Percentiles rank a stretch among this genome's conserved stretches.
Conservation (phyloP, 768 basidiomycete genomes). For the Tremella yokohamensis region DNA sequence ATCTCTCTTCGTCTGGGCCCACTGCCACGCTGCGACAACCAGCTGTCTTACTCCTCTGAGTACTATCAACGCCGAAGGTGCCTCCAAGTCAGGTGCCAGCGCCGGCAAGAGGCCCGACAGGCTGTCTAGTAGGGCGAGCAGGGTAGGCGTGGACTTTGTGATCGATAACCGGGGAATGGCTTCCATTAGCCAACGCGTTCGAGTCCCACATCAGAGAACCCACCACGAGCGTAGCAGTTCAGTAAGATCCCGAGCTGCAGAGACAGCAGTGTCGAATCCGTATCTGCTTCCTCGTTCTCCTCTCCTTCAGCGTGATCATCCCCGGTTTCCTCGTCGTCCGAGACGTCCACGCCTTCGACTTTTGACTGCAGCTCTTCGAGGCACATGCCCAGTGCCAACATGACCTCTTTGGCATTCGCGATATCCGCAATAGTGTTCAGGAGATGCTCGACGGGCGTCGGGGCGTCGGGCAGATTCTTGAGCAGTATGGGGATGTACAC, state of each 20-base stretch:
- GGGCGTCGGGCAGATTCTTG: conserved; percentile 1
- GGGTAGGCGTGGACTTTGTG: conserved; percentile 27
- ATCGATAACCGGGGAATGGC: conserved; percentile 14
- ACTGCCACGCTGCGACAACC: conserved; percentile 7
- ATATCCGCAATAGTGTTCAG: conserved; percentile 3
- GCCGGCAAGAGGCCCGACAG: conserved; percentile 12
- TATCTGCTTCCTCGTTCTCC: not conserved
- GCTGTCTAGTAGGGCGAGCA: conserved; percentile 18
- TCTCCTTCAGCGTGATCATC: conserved; percentile 9
- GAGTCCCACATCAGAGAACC: not conserved
- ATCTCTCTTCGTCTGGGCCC: conserved; percentile 12
- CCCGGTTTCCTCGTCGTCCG: conserved; percentile 12
- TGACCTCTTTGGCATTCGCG: conserved; percentile 20
- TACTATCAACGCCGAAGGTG: conserved; percentile 6
- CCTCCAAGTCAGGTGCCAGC: conserved; percentile 15
- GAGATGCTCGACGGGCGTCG: not conserved
- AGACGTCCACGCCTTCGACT: conserved; percentile 21
- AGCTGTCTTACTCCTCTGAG: conserved; percentile 6
- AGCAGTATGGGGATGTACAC: conserved; percentile 25
- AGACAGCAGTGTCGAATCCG: conserved; percentile 2
- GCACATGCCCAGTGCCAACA: conserved; percentile 25
- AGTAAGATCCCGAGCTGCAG: not conserved
- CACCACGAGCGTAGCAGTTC: conserved; percentile 9
- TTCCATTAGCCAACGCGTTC: not conserved
- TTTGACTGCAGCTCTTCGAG: conserved; percentile 22